Percentiles rank a stretch among this genome's conserved stretches.
These are phyloP conservation scores for Nakazawaea siamensis DNA, from an alignment of 805 yeast genomes.

Conservation along the genomic window DNA sequence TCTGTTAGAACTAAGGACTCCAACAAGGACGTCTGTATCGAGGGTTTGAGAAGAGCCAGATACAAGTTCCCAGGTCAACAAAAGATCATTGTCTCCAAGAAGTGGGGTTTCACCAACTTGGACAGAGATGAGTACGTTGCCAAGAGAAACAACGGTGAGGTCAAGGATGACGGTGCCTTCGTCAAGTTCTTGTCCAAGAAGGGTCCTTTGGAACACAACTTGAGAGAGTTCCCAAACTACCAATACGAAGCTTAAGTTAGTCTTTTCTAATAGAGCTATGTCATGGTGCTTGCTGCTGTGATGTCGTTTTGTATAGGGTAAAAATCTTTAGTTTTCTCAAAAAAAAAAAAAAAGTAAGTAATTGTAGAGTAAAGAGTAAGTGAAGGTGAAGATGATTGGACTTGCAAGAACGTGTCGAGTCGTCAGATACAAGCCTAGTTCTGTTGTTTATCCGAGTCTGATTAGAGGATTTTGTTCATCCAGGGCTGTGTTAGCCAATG, in stretches of 20 bases:
- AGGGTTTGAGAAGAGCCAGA: slow-evolving; percentile 99
- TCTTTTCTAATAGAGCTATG: too few species aligned
- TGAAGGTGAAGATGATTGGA: too few species aligned
- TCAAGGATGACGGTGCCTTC: slow-evolving; percentile 99
- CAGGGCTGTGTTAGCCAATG: too few species aligned
- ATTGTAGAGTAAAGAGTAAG: background rate
- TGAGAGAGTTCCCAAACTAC: slow-evolving; percentile 89
- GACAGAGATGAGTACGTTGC: slow-evolving; percentile 95
- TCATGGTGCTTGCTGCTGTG: too few species aligned
- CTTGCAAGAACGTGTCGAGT: too few species aligned
- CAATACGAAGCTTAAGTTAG: slow-evolving; percentile 34
- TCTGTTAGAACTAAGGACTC: slow-evolving; percentile 97
- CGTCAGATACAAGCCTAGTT: too few species aligned
- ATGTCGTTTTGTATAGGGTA: too few species aligned
- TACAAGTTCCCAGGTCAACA: slow-evolving; percentile 99
- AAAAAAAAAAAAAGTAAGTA: too few species aligned
- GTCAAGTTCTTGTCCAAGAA: slow-evolving; percentile 96
- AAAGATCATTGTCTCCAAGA: slow-evolving; percentile 97
- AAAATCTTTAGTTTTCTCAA: background rate
- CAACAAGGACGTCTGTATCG: slow-evolving; percentile 95
- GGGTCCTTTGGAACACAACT: slow-evolving; percentile 91
- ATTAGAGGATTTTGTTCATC: too few species aligned
- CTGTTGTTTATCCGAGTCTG: too few species aligned
- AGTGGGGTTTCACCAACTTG: slow-evolving; percentile 99
- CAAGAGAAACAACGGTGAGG: slow-evolving; percentile 95